A percentile compares a stretch with the other conserved stretches of the same genome.
Conservation (phyloP, 257 asterid species). For the Echium plantagineum region DNA sequence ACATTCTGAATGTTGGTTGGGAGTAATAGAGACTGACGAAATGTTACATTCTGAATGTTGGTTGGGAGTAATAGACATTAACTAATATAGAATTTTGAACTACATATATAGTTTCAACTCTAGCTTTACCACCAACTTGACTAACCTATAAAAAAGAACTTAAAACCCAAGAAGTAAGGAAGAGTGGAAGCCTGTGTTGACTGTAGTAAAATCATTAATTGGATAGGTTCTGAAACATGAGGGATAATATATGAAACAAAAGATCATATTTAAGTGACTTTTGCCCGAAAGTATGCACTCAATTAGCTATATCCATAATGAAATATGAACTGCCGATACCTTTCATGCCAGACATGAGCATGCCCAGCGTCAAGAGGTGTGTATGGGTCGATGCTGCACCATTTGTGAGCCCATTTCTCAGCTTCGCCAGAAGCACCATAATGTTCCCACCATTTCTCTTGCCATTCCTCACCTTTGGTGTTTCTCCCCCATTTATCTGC, state of each 20-base stretch:
- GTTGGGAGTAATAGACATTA: no score
- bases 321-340: constrained; percentile 27
- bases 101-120: no score
- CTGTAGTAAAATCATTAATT: no score
- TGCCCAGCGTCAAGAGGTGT: constrained; percentile 82
- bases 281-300: neutral
- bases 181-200: no score
- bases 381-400: constrained; percentile 87
- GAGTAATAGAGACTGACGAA: no score
- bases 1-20: no score
- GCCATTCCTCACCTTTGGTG: constrained; percentile 83
- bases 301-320: neutral
- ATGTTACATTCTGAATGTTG: neutral
- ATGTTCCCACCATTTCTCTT: constrained; percentile 93
- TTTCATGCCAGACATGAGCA: constrained; percentile 97
- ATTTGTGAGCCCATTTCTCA: constrained; percentile 93
- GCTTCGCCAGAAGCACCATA: constrained; percentile 69
- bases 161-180: no score
- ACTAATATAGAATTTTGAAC: no score
- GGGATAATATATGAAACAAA: neutral
- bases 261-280: neutral
- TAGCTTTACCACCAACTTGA: no score
- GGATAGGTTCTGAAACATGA: no score
- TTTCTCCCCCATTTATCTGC: constrained; percentile 99
- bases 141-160: no score